Percentiles rank a stretch among this genome's conserved stretches.
phyloP scores from a whole-genome alignment of 75 land plant species.

The Pinus albicaulis region DNA sequence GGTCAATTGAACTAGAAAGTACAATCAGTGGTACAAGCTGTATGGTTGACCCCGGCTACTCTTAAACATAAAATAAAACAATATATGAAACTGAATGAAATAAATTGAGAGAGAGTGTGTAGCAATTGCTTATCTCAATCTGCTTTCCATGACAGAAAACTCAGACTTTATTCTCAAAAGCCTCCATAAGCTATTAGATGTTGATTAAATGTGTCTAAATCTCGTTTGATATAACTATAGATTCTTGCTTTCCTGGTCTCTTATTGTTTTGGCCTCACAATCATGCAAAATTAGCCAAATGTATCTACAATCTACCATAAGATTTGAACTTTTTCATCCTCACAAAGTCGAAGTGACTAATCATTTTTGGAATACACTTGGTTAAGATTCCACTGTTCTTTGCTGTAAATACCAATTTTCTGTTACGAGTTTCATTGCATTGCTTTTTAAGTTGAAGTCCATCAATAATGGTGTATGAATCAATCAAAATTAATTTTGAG shows the following conservation, averaged over 20 bases:
- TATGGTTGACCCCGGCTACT: too few species aligned
- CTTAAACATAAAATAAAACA: too few species aligned
- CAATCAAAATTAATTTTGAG: not conserved
- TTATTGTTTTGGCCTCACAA: not conserved
- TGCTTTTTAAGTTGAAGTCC: not conserved
- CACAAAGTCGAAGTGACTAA: not conserved
- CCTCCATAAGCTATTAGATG: not conserved
- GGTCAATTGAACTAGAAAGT: too few species aligned
- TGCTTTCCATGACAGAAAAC: not conserved
- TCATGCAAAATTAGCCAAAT: not conserved
- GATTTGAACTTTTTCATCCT: not conserved
- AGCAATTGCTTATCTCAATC: not conserved
- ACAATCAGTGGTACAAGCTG: too few species aligned
- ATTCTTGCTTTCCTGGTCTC: not conserved
- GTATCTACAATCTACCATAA: not conserved
- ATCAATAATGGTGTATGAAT: not conserved
- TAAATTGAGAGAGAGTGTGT: too few species aligned
- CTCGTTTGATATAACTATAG: not conserved
- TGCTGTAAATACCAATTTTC: not conserved
- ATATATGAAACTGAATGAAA: too few species aligned
- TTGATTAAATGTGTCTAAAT: not conserved
- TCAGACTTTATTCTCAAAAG: not conserved
- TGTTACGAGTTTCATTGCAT: not conserved
- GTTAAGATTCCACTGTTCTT: not conserved
- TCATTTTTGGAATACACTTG: not conserved